Evolutionary conservation across 83 land plant genomes (phyloP), one percentile per base, ranked within the genome.

Genomic region (Thuja plicata): DNA sequence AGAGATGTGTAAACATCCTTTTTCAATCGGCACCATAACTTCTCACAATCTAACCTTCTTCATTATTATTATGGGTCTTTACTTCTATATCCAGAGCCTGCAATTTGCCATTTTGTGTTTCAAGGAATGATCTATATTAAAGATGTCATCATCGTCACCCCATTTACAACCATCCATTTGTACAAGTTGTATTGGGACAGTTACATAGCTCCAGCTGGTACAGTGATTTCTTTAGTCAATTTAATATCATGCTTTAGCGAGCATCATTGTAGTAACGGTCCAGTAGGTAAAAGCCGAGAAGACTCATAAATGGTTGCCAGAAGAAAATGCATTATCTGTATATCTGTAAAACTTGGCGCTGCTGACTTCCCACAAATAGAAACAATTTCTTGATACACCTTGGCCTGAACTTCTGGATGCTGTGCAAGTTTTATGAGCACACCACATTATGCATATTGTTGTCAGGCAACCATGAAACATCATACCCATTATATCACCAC

Each of bases 301-400:
- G 97, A 90, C 89, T 95, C 97, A 90, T 93, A 93, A 21, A 95
- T 87, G 66, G 91, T 92, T 90, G 96, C 94, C 87, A 93, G 55
- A 27, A 95, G 83, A 80, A 90, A 89, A 45, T 87, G 89, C 92
- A 94, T 90, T 83, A 90, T 90, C 45, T 91, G 86, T 46, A 91
- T 78, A 88, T 89, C 78, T 34, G 46, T 71, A 76, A 71, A 66
- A 17, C 88, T 89, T 46, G 89, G 86, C 19, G 87, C 43, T 45
- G 19, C 13, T 13, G 89, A 78, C 16, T 32, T 77, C 32, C 88
- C 90, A 76, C 60, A 84, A 24, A 90, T 88, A 70, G 45, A 74
- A 34, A 60, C 78, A 79, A 95, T 89, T 89, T 95, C 97, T 34
- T 89, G 83, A 86, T 94, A 85, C 35, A 95, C 89, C 96, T 95